A percentile compares a stretch with the other conserved stretches of the same genome.
These are phyloP conservation scores for Melanopsichium pennsylvanicum DNA, from an alignment of 1,284 basidiomycete genomes.

Conservation along the genomic window DNA sequence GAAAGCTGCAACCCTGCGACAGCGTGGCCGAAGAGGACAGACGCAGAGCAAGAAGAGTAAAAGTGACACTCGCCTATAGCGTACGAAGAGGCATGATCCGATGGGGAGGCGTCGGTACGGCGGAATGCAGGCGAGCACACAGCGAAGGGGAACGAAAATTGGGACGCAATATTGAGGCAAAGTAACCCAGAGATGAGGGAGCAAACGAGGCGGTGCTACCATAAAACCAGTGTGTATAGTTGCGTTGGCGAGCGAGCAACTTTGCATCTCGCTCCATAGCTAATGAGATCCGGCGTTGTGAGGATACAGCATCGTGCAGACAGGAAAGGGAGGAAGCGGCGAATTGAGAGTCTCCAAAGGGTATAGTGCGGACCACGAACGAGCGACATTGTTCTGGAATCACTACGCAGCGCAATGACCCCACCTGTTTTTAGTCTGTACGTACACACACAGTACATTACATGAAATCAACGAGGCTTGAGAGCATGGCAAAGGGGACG, in stretches of 20 bases:
- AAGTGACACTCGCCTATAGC: background rate
- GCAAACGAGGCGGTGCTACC: background rate
- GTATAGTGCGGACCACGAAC: background rate
- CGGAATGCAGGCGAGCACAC: background rate
- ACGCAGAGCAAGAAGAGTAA: conserved; percentile 4
- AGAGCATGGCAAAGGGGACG: background rate
- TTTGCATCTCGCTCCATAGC: background rate
- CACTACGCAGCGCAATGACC: conserved; percentile 11
- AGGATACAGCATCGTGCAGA: background rate
- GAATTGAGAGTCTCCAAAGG: conserved; percentile 1
- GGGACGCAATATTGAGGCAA: background rate
- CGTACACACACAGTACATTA: too few relatives aligned
- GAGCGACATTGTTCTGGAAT: conserved; percentile 6
- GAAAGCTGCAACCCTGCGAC: too few relatives aligned
- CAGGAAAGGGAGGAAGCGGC: conserved; percentile 10
- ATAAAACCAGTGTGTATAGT: too few relatives aligned
- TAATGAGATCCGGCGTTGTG: too few relatives aligned
- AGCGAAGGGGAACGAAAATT: background rate
- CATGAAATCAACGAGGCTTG: too few relatives aligned
- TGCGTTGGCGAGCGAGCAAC: background rate
- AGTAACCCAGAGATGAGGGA: background rate
- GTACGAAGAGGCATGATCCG: too few relatives aligned
- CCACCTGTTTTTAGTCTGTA: background rate
- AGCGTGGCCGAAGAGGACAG: conserved; percentile 1
- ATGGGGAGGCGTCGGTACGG: too few relatives aligned